phyloP scores from a whole-genome alignment of 225 moss, liverwort and hornwort species.

The Sphagnum contortum region DNA sequence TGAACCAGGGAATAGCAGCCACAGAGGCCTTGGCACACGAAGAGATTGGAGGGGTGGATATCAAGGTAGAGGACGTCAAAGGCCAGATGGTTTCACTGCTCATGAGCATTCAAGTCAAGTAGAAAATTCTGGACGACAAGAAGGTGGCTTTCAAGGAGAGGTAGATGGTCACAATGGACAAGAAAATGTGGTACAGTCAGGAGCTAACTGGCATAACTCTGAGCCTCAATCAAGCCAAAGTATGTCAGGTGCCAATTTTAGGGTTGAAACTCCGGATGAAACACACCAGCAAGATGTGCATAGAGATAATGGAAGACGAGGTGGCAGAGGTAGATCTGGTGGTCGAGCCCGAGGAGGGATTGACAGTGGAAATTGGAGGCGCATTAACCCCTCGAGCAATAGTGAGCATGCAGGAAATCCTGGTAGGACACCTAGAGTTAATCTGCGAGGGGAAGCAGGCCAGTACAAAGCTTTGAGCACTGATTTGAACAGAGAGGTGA shows the following conservation, averaged over 20 bases:
- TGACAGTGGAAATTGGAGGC: slow-evolving; percentile 31
- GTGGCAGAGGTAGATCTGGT: slow-evolving; percentile 12
- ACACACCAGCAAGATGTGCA: slow-evolving; percentile 4
- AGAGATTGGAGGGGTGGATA: slow-evolving; percentile 25
- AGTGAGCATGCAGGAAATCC: slow-evolving; percentile 11
- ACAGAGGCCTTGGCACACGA: slow-evolving; percentile 29
- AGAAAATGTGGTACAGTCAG: slow-evolving; percentile 7
- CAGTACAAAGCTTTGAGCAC: slow-evolving; percentile 2
- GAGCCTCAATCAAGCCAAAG: slow-evolving; percentile 5
- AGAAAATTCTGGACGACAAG: slow-evolving; percentile 6
- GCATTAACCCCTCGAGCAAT: slow-evolving; percentile 9
- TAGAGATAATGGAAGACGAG: slow-evolving; percentile 25
- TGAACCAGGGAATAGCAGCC: slow-evolving; percentile 11
- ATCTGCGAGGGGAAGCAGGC: slow-evolving; percentile 10
- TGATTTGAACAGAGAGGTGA: slow-evolving; percentile 19
- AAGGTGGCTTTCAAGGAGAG: neutral
- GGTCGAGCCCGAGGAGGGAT: slow-evolving; percentile 17
- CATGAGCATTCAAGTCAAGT: neutral
- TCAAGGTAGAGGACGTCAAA: slow-evolving; percentile 16
- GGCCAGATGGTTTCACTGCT: slow-evolving; percentile 4
- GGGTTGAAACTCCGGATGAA: slow-evolving; percentile 10
- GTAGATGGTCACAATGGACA: slow-evolving; percentile 4
- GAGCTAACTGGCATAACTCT: neutral
- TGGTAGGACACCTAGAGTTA: slow-evolving; percentile 2
- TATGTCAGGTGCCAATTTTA: slow-evolving; percentile 9